Evolutionary conservation across 78 protist genomes (phyloP).

Genomic region (Dictyostelium capitatum): DNA sequence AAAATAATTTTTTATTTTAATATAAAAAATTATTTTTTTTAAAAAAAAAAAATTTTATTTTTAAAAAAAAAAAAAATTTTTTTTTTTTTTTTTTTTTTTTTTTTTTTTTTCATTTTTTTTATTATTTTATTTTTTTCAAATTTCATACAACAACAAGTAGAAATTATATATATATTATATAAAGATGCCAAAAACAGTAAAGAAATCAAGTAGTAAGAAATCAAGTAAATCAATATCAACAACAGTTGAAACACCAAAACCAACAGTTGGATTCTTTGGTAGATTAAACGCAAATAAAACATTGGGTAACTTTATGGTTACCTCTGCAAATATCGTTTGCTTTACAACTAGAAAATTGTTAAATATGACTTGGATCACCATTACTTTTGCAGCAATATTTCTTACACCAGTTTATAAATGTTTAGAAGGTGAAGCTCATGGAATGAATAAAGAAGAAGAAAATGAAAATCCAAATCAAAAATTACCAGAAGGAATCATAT

Average conservation of each 20-base stretch:
- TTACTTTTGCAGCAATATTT: background rate
- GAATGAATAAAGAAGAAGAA: background rate
- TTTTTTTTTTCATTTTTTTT: no score
- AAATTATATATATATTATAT: no score
- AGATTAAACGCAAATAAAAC: background rate
- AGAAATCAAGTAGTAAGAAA: no score
- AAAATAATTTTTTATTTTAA: no score
- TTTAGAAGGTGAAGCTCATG: background rate
- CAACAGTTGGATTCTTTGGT: background rate
- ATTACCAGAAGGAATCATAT: background rate
- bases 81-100: no score
- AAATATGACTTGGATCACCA: background rate
- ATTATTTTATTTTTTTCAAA: no score
- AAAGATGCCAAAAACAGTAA: no score
- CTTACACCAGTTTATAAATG: background rate
- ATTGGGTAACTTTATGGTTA: background rate
- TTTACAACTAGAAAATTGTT: background rate
- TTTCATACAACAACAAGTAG: no score
- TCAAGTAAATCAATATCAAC: background rate
- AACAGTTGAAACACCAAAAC: slow-evolving; percentile 18
- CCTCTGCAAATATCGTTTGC: background rate
- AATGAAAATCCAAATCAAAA: background rate
- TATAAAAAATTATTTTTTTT: no score
- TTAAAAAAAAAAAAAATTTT: no score
- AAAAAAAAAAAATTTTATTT: no score